phyloP scores from a whole-genome alignment of 225 moss, liverwort and hornwort species.

The Physcomitrellopsis africana region DNA sequence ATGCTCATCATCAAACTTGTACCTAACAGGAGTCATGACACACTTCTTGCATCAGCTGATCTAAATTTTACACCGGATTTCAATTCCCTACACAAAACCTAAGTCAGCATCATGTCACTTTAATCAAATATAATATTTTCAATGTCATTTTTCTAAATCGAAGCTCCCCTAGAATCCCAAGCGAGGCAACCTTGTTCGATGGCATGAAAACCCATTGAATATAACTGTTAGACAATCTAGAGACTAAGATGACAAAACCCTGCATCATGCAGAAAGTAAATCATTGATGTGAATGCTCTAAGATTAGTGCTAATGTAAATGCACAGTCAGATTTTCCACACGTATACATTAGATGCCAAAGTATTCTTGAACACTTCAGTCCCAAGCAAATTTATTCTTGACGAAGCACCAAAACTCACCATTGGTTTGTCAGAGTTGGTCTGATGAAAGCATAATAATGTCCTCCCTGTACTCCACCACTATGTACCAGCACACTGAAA shows the following conservation, averaged over 20 bases:
- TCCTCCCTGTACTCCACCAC: constrained; percentile 81
- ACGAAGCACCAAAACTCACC: constrained; percentile 39
- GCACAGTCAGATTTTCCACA: neutral
- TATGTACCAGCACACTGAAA: constrained; percentile 81
- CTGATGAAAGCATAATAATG: constrained; percentile 88
- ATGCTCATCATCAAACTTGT: constrained; percentile 84
- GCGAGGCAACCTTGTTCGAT: neutral
- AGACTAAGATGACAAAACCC: neutral
- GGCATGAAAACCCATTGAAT: neutral
- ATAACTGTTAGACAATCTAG: neutral
- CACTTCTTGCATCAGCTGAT: constrained; percentile 3
- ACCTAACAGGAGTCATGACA: constrained; percentile 43
- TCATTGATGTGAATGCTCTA: neutral
- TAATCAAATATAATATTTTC: neutral
- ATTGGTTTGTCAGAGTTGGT: constrained; percentile 75
- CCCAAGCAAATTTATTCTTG: neutral
- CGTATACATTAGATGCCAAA: neutral
- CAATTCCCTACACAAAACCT: neutral
- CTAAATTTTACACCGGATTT: neutral
- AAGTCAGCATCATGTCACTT: neutral
- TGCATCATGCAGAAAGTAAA: neutral
- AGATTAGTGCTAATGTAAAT: neutral
- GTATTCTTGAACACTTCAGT: neutral
- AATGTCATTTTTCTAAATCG: neutral
- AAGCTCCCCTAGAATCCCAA: neutral